Base-by-base conservation (phyloP, 2,329 filamentous ascomycete genomes). In the Thelonectria blattea region DNA sequence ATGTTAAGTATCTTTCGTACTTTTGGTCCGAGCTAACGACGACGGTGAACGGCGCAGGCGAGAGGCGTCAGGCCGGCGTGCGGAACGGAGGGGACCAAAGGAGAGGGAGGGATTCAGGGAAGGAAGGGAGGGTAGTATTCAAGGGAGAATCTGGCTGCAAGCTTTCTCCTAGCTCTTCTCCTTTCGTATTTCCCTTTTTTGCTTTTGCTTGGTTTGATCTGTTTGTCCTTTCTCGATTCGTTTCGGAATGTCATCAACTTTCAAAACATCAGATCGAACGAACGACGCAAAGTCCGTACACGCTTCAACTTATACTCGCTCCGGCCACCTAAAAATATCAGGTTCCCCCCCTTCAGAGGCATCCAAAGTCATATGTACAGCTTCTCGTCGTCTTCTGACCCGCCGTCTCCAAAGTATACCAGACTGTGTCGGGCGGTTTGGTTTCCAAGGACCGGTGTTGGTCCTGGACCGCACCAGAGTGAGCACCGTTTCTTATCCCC, bases 261-360 rank as follows among this genome's bases (percentile, higher is more conserved):
- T 70, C 64, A 64, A 65, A 69, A 64, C 65, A 70, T 71, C 56
- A 65, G 67, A 67, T 68, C 58, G 56, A 50, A 37, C 11, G 34
- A n/a, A 15, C 34, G 34, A 41, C 61, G 49, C 52, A 45, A 42
- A 17, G 48, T 67, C 65, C 53, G 57, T 41, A 51, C 17, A 52
- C 60, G 66, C 52, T 63, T 58, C 60, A 53, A 67, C 68, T 71
- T 73, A 73, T 73, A 73, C 63, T 70, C 59, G 58, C 52, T 45
- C 52, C 56, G 52, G 54, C 52, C 52, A 49, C 56, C 68, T 69
- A 71, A 71, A 66, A 68, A 72, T 70, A 71, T 64, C 60, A 68
- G 53, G 56, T 52, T 62, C 56, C 52, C 45, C 14, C 41, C 41
- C 41, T 20, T 17, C 37, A 41, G n/a, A 18, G 3, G n/a, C 3